Conservation (phyloP, 2,329 filamentous ascomycete species). For the Thielaviopsis populi region DNA sequence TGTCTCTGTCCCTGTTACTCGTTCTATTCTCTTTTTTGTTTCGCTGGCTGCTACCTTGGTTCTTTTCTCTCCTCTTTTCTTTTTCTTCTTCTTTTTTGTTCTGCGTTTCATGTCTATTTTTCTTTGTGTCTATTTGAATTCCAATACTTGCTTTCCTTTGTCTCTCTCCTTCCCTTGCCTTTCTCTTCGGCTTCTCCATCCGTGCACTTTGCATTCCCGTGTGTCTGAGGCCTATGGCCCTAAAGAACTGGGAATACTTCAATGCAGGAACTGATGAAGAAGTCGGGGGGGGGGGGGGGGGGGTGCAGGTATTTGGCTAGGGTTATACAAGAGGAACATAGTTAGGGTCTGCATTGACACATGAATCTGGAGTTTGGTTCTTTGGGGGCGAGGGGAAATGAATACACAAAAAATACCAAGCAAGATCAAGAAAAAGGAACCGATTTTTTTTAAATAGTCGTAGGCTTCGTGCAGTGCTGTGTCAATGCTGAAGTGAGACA, state of each 20-base stretch:
- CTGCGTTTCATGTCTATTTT: neutral
- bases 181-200: neutral
- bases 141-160: constrained; percentile 3
- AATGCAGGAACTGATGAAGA: too few relatives aligned
- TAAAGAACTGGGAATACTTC: too few relatives aligned
- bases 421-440: constrained; percentile 6
- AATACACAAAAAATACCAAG: constrained; percentile 11
- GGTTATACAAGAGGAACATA: neutral
- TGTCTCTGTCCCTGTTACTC: neutral
- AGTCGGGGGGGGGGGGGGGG: too few relatives aligned
- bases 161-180: neutral
- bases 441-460: neutral
- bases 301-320: too few relatives aligned
- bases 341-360: neutral
- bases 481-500: neutral
- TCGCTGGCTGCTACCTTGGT: neutral
- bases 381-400: constrained; percentile 1
- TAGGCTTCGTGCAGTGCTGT: too few relatives aligned
- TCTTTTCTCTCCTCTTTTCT: neutral
- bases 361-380: constrained; percentile 4
- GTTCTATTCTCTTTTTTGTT: neutral
- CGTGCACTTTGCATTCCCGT: too few relatives aligned
- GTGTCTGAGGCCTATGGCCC: too few relatives aligned
- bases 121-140: constrained; percentile 19
- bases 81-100: constrained; percentile 2